Percentiles rank a stretch among this genome's conserved stretches.
phyloP scores from a whole-genome alignment of 495 filamentous ascomycete genomes.

The Chaetomium cochliodes region DNA sequence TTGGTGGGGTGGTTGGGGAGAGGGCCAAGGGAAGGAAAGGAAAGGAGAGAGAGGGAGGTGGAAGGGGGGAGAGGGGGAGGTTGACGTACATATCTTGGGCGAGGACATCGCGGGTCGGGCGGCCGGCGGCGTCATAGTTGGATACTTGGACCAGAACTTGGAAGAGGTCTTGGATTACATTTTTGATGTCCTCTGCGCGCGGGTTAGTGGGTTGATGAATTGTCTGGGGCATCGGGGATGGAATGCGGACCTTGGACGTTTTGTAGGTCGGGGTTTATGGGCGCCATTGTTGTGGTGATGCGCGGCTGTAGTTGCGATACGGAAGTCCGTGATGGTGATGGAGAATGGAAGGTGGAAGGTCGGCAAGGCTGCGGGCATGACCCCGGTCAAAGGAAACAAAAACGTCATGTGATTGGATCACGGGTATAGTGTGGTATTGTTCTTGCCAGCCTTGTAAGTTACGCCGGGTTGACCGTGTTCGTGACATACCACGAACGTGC shows the following conservation, averaged over 20 bases:
- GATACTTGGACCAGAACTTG: slow-evolving; percentile 71
- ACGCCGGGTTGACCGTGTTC: neutral
- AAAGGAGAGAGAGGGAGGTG: neutral
- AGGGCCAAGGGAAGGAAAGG: too few relatives aligned
- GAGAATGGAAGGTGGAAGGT: neutral
- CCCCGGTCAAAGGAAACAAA: neutral
- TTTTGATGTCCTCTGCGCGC: slow-evolving; percentile 59
- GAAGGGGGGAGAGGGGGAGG: neutral
- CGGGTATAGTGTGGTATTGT: too few relatives aligned
- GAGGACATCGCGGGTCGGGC: slow-evolving; percentile 48
- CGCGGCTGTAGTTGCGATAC: neutral
- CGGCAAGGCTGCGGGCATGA: neutral
- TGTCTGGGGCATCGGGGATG: neutral
- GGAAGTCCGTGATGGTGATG: neutral
- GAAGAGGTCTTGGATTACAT: slow-evolving; percentile 83
- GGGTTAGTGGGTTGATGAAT: slow-evolving; percentile 16
- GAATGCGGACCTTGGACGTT: slow-evolving; percentile 44
- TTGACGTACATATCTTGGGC: slow-evolving; percentile 40
- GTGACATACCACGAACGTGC: too few relatives aligned
- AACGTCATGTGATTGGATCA: neutral
- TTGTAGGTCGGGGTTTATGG: slow-evolving; percentile 46
- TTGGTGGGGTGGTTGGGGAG: slow-evolving; percentile 1
- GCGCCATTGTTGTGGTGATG: slow-evolving; percentile 44
- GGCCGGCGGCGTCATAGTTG: slow-evolving; percentile 68
- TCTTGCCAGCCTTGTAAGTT: too few relatives aligned